Conservation (phyloP, 2,329 filamentous ascomycete species). For the Cadophora gregata region DNA sequence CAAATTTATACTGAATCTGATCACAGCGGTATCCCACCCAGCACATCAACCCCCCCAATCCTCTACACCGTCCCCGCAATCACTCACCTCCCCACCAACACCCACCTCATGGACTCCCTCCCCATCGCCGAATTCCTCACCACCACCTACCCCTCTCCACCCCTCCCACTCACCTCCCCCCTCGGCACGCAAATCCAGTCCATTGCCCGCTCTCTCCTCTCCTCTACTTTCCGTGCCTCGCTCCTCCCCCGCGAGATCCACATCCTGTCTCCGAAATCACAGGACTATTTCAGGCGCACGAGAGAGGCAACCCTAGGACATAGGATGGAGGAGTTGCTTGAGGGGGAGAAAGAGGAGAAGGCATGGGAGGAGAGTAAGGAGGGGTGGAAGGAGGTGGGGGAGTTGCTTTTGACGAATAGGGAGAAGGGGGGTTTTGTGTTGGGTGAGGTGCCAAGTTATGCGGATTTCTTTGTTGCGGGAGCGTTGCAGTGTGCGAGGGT, state of each 20-base stretch:
- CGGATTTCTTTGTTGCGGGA: slow-evolving; percentile 50
- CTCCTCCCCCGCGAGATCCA: slow-evolving; percentile 47
- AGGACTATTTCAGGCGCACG: slow-evolving; percentile 49
- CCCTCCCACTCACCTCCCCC: slow-evolving; percentile 46
- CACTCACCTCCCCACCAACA: slow-evolving; percentile 48
- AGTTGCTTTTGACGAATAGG: slow-evolving; percentile 45
- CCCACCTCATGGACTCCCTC: slow-evolving; percentile 49
- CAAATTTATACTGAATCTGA: too few species aligned
- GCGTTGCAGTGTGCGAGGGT: slow-evolving; percentile 45
- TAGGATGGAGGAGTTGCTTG: slow-evolving; percentile 47
- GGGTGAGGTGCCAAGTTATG: slow-evolving; percentile 45
- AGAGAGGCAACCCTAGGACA: slow-evolving; percentile 47
- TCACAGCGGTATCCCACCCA: slow-evolving; percentile 40
- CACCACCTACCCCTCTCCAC: slow-evolving; percentile 47
- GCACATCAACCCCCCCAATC: slow-evolving; percentile 24
- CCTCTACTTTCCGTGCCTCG: slow-evolving; percentile 42
- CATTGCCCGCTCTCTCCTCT: slow-evolving; percentile 43
- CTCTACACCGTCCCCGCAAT: slow-evolving; percentile 52
- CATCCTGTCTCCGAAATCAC: slow-evolving; percentile 47
- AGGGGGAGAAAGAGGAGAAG: slow-evolving; percentile 40
- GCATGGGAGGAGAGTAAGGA: too few species aligned
- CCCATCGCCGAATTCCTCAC: slow-evolving; percentile 50
- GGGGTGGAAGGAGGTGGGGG: too few species aligned
- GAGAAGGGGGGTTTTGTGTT: slow-evolving; percentile 49
- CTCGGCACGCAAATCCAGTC: slow-evolving; percentile 46